These are phyloP conservation scores for Aspergillus ellipticus DNA, from an alignment of 495 filamentous ascomycete genomes.

Conservation along the genomic window DNA sequence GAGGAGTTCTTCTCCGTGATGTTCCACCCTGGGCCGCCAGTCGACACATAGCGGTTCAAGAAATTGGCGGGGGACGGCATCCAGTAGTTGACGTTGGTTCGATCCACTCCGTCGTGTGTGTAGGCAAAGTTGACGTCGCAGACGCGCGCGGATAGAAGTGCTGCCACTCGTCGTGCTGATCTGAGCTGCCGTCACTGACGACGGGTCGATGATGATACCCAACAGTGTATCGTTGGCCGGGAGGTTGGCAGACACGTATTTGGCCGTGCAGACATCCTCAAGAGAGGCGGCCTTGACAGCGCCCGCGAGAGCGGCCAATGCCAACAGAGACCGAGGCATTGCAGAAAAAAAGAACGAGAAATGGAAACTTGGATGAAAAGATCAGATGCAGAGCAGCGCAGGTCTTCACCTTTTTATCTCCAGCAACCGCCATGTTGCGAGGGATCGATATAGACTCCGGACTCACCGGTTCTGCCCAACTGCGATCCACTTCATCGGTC, in stretches of 20 bases:
- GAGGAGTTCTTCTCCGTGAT: no score
- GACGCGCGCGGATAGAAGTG: slow-evolving; percentile 24
- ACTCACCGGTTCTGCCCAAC: no score
- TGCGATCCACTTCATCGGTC: no score
- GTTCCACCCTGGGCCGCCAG: no score
- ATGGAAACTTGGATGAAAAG: background rate
- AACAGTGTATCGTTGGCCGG: background rate
- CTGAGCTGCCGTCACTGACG: slow-evolving; percentile 26
- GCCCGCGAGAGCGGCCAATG: background rate
- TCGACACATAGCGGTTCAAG: no score
- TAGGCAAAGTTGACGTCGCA: no score
- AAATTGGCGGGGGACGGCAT: no score
- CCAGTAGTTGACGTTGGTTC: no score
- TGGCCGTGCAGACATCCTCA: background rate
- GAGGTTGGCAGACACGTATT: background rate
- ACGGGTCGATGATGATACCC: slow-evolving; percentile 20
- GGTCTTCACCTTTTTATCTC: no score
- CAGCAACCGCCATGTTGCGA: background rate
- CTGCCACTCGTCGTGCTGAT: slow-evolving; percentile 17
- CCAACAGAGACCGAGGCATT: background rate
- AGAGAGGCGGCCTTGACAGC: background rate
- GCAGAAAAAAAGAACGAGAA: background rate
- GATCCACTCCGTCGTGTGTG: no score
- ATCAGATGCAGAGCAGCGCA: background rate
- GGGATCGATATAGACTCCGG: background rate